Percentiles rank a stretch among this genome's conserved stretches.
Conservation (phyloP, 768 basidiomycete genomes). For the Russula sp. region DNA sequence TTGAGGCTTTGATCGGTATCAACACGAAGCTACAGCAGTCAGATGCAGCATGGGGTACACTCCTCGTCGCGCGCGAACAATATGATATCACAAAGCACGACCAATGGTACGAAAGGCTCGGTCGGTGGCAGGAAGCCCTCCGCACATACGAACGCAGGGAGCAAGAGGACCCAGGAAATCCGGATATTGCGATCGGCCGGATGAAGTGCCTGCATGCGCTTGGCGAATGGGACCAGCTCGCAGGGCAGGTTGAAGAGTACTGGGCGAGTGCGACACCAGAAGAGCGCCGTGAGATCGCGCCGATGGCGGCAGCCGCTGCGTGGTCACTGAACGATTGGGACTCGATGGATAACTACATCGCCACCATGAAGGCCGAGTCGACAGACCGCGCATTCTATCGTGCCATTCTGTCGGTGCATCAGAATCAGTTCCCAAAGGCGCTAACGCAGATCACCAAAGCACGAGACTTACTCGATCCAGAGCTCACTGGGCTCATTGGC, state of each 20-base stretch:
- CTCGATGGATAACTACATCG: conserved; percentile 95
- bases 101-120: conserved; percentile 97
- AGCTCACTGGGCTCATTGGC: conserved; percentile 86
- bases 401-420: conserved; percentile 92
- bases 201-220: conserved; percentile 97
- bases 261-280: conserved; percentile 84
- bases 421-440: conserved; percentile 93
- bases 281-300: conserved; percentile 86
- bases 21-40: conserved; percentile 96
- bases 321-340: conserved; percentile 99
- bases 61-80: conserved; percentile 83
- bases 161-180: conserved; percentile 67
- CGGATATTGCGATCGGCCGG: conserved; percentile 78
- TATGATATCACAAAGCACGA: conserved; percentile 92
- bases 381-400: conserved; percentile 94
- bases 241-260: conserved; percentile 78
- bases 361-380: conserved; percentile 88
- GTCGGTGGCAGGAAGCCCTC: conserved; percentile 93
- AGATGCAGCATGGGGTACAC: conserved; percentile 96
- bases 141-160: conserved; percentile 78
- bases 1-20: conserved; percentile 93
- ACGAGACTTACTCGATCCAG: conserved; percentile 86
- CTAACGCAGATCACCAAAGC: conserved; percentile 87
- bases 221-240: conserved; percentile 95
- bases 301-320: conserved; percentile 94